Base-by-base conservation (phyloP, 2,329 filamentous ascomycete genomes). In the Cytospora leucostoma region DNA sequence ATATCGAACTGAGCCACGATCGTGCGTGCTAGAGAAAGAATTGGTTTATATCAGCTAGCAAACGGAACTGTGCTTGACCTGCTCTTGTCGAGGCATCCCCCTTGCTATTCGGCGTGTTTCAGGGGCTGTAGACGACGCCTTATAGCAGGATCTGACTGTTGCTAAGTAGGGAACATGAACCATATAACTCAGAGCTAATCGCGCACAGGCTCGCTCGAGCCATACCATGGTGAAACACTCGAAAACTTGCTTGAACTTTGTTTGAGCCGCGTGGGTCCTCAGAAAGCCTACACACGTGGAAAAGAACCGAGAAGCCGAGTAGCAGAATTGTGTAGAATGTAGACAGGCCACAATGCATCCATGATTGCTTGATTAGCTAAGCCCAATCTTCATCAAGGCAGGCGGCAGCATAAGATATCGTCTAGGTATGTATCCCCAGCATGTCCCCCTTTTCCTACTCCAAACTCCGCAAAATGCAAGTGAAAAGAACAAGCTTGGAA, bases 391-490 rank as follows among this genome's bases (percentile, higher is more conserved):
- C 17, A 7, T 47, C 44, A n/a, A 19, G n/a, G 44, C 44, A 10
- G 17, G 44, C 44, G 44, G 44, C n/a, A 47, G 44, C 21, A 47
- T 47, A 47, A 47, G 44, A 47, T 47, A 47, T 47, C 44, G 44
- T 19, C 44, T 32, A 47, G 27, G 15, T 58, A 51, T 32, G 32
- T 51, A 58, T 59, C 40, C 51, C 40, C 54, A 47, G 40, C 49
- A 55, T 49, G 38, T 47, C n/a, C 44, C 44, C 44, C 53, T 55
- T 21, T 37, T 55, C 33, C 34, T 55, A 61, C 59, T 52, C 65
- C 59, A 27, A 57, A 65, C 59, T 58, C 65, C 63, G 27, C 56
- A 27, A 53, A 60, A 66, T 68, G 58, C 56, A 67, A 65, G 59
- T 60, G 56, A 59, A 65, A 61, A 62, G 67, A 58, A 49, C 51